Percentiles rank a stretch among this genome's conserved stretches.
Evolutionary conservation across 805 yeast species (phyloP).

Genomic region (Spathaspora sp.): DNA sequence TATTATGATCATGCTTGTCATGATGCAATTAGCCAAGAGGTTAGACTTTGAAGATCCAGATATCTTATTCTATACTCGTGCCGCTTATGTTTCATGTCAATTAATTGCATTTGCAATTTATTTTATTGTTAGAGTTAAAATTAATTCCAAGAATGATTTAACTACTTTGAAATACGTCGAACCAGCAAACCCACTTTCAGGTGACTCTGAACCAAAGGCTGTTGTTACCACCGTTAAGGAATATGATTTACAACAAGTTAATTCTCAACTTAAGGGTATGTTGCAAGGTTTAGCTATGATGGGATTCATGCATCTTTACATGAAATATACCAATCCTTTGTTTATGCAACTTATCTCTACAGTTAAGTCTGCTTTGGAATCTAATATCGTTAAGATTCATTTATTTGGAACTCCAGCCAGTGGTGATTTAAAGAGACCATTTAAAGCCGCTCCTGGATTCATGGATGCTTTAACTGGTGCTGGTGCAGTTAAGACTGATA

Average conservation of each 20-base stretch:
- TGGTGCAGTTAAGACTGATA: constrained; percentile 69
- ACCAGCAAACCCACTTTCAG: constrained; percentile 76
- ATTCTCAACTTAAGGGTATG: constrained; percentile 73
- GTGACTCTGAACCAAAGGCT: constrained; percentile 67
- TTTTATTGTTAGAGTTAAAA: constrained; percentile 56
- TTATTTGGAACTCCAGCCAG: constrained; percentile 75
- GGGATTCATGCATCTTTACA: constrained; percentile 96
- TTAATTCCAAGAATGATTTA: constrained; percentile 77
- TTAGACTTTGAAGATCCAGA: constrained; percentile 84
- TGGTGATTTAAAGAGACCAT: constrained; percentile 95
- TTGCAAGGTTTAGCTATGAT: constrained; percentile 92
- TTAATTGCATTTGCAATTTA: constrained; percentile 61
- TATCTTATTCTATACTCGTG: constrained; percentile 70
- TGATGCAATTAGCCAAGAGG: constrained; percentile 92
- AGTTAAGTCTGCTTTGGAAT: constrained; percentile 83
- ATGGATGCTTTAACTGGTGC: constrained; percentile 55
- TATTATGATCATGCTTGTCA: constrained; percentile 85
- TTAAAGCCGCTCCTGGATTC: constrained; percentile 67
- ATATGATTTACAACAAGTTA: constrained; percentile 87
- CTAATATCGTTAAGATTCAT: constrained; percentile 89
- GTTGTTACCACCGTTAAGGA: constrained; percentile 92
- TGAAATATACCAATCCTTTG: constrained; percentile 96
- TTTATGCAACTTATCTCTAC: constrained; percentile 92
- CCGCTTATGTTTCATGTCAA: constrained; percentile 66
- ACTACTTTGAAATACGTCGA: constrained; percentile 89